Conservation (phyloP, 257 asterid species). For the Plantago elongata region DNA sequence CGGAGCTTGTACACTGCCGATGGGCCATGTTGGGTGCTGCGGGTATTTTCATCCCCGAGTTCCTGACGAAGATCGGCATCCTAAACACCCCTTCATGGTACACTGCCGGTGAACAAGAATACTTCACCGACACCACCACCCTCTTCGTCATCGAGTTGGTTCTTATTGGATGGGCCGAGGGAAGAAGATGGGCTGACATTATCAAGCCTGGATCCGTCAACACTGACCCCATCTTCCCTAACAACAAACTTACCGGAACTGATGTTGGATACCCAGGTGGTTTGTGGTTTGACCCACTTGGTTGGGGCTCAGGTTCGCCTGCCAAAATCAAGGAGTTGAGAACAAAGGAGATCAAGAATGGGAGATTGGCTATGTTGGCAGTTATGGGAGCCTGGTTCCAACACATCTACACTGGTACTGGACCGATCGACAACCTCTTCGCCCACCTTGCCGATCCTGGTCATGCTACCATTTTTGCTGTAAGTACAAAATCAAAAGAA, state of each 20-base stretch:
- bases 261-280: slow-evolving; percentile 98
- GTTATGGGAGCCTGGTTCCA: slow-evolving; percentile 99
- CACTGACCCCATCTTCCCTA: slow-evolving; percentile 97
- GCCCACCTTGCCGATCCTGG: slow-evolving; percentile 99
- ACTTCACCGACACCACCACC: slow-evolving; percentile 93
- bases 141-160: slow-evolving; percentile 71
- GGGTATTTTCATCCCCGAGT: slow-evolving; percentile 94
- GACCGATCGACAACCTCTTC: slow-evolving; percentile 93
- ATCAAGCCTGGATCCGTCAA: slow-evolving; percentile 87
- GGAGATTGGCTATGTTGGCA: slow-evolving; percentile 91
- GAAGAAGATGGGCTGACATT: slow-evolving; percentile 97
- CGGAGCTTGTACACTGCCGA: slow-evolving; percentile 92
- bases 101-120: slow-evolving; percentile 88
- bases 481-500: slow-evolving; percentile 36
- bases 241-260: slow-evolving; percentile 97
- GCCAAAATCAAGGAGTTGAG: slow-evolving; percentile 78
- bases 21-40: slow-evolving; percentile 99
- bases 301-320: slow-evolving; percentile 87
- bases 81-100: slow-evolving; percentile 99
- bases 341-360: slow-evolving; percentile 96
- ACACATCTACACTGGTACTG: slow-evolving; percentile 92
- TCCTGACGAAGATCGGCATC: slow-evolving; percentile 83
- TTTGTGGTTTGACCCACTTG: slow-evolving; percentile 93
- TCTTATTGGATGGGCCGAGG: slow-evolving; percentile 99
- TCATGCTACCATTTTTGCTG: slow-evolving; percentile 87